Evolutionary conservation across 148 eudicot species (phyloP).

Genomic region (Diospyros lotus): DNA sequence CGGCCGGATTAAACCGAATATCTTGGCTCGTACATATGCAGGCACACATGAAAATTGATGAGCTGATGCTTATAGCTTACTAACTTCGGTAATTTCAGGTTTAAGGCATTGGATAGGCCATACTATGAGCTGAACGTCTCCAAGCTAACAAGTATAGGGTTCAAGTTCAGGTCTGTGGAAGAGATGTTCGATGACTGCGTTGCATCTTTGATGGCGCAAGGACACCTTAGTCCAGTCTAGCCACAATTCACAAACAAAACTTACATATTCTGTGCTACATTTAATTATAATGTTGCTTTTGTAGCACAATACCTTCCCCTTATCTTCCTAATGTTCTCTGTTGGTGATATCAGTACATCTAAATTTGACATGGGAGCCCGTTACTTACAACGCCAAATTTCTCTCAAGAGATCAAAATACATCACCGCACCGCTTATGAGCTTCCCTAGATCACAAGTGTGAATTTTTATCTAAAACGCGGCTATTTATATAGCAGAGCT

Average conservation of each 20-base stretch:
- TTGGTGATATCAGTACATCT: no score
- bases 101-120: slow-evolving; percentile 55
- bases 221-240: slow-evolving; percentile 41
- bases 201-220: slow-evolving; percentile 54
- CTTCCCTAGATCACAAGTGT: no score
- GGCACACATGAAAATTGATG: neutral
- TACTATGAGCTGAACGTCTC: slow-evolving; percentile 59
- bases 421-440: no score
- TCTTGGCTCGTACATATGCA: neutral
- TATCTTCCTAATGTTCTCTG: no score
- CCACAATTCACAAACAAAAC: neutral
- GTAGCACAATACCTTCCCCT: no score
- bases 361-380: no score
- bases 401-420: no score
- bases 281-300: no score
- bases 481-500: no score
- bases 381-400: no score
- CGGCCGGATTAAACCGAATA: neutral
- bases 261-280: no score
- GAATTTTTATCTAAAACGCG: no score
- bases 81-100: slow-evolving; percentile 37
- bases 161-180: slow-evolving; percentile 75
- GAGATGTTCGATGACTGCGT: slow-evolving; percentile 91
- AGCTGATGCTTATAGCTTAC: neutral
- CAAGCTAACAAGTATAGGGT: slow-evolving; percentile 67